phyloP scores from a whole-genome alignment of 2,329 filamentous ascomycete genomes.

The Beauveria scarabaeidicola region DNA sequence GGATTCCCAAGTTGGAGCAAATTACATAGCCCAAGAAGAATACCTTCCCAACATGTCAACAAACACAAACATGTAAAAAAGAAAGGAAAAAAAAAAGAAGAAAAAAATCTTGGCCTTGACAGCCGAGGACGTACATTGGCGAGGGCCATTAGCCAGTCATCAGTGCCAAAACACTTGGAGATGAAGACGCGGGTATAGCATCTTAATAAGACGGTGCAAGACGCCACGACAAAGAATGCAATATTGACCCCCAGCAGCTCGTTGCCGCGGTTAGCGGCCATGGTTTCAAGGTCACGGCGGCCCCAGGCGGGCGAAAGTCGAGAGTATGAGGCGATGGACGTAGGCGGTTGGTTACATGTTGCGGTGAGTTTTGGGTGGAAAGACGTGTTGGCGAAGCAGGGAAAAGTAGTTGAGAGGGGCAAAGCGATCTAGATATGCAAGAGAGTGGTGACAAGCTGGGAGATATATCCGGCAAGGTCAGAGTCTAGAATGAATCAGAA shows the following conservation, averaged over 20 bases:
- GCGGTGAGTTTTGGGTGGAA: not conserved
- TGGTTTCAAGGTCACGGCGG: not conserved
- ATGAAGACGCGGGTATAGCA: slow-evolving; percentile 25
- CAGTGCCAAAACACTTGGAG: slow-evolving; percentile 26
- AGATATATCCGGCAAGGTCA: no score
- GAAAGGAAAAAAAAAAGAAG: not conserved
- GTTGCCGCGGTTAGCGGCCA: slow-evolving; percentile 21
- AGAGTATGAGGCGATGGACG: not conserved
- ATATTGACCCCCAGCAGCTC: slow-evolving; percentile 25
- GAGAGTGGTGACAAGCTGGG: no score
- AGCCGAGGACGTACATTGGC: slow-evolving; percentile 19
- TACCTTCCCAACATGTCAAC: slow-evolving; percentile 11
- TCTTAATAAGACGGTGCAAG: slow-evolving; percentile 21
- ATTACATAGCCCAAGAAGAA: slow-evolving; percentile 20
- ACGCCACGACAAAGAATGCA: slow-evolving; percentile 18
- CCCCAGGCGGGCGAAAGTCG: not conserved
- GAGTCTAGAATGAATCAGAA: no score
- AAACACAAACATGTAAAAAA: not conserved
- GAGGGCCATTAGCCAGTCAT: slow-evolving; percentile 29
- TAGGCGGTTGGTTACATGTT: not conserved
- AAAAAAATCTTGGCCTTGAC: not conserved
- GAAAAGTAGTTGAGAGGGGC: no score
- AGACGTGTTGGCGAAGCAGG: not conserved
- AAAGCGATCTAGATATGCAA: no score
- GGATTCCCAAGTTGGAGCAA: slow-evolving; percentile 23